Conservation (phyloP, 192 early-diverging fungal genomes). For the Mortierella hygrophila region DNA sequence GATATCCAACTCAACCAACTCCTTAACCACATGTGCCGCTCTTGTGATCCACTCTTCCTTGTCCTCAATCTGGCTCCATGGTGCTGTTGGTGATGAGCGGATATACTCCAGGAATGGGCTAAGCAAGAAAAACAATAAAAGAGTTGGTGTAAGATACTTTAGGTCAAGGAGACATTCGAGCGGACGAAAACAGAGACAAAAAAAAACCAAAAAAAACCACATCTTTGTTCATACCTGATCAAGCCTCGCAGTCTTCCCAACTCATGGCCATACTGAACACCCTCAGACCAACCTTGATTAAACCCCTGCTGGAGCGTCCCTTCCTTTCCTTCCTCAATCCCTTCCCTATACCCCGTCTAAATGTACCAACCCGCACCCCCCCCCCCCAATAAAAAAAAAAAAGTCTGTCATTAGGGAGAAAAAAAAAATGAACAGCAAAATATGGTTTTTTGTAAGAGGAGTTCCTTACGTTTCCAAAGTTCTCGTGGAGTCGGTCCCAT, state of each 20-base stretch:
- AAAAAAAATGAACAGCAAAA: background rate
- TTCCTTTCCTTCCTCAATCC: conserved; percentile 74
- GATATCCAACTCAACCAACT: conserved; percentile 43
- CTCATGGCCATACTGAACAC: conserved; percentile 60
- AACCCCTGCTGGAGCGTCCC: conserved; percentile 70
- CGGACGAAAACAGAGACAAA: background rate
- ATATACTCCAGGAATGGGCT: conserved; percentile 41
- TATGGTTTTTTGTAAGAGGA: background rate
- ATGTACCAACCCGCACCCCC: too few relatives aligned
- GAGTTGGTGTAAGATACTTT: too few relatives aligned
- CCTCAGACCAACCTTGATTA: conserved; percentile 72
- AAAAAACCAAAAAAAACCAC: too few relatives aligned
- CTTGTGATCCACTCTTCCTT: conserved; percentile 24
- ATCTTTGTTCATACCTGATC: conserved; percentile 54
- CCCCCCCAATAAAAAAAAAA: too few relatives aligned
- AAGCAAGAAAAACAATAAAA: background rate
- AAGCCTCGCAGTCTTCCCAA: conserved; percentile 68
- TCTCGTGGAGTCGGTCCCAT: conserved; percentile 72
- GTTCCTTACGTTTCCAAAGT: conserved; percentile 69
- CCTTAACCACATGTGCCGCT: conserved; percentile 30
- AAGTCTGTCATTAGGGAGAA: background rate
- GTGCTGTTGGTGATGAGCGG: background rate
- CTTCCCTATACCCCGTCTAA: conserved; percentile 75
- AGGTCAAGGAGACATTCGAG: too few relatives aligned
- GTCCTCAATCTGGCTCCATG: background rate